Conservation (phyloP, 2,329 filamentous ascomycete genomes). For the Pseudohalonectria lignicola region DNA sequence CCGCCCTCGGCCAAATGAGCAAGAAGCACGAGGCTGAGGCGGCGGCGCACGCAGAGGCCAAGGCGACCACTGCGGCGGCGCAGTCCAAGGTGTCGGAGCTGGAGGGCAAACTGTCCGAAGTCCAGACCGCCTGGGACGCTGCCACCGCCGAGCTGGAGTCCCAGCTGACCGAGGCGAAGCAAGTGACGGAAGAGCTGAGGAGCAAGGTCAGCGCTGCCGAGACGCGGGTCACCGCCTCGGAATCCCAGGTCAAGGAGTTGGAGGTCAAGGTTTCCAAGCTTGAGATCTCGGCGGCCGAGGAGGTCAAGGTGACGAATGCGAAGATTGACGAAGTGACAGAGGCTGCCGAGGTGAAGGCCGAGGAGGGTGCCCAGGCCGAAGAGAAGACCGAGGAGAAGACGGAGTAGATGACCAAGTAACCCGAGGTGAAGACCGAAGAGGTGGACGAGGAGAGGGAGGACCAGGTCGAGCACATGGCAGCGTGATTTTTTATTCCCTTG, state of each 20-base stretch:
- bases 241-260: neutral
- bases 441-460: no score
- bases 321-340: conserved; percentile 1
- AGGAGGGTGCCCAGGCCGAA: neutral
- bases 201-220: neutral
- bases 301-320: conserved; percentile 1
- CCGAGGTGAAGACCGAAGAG: no score
- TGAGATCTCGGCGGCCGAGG: neutral
- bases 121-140: conserved; percentile 1
- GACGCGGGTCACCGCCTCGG: neutral
- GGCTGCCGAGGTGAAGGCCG: conserved; percentile 2
- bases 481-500: neutral
- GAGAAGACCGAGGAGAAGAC: neutral
- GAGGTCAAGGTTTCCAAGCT: conserved; percentile 1
- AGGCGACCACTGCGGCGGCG: neutral
- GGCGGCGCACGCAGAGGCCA: neutral
- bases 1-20: no score
- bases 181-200: neutral
- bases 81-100: conserved; percentile 1
- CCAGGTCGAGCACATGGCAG: no score
- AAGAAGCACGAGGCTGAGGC: neutral
- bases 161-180: neutral
- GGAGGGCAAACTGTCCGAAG: neutral
- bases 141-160: no score
- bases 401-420: no score